Evolutionary conservation across 2,329 filamentous ascomycete genomes (phyloP).

Genomic region (Allantophomopsis cytisporea): DNA sequence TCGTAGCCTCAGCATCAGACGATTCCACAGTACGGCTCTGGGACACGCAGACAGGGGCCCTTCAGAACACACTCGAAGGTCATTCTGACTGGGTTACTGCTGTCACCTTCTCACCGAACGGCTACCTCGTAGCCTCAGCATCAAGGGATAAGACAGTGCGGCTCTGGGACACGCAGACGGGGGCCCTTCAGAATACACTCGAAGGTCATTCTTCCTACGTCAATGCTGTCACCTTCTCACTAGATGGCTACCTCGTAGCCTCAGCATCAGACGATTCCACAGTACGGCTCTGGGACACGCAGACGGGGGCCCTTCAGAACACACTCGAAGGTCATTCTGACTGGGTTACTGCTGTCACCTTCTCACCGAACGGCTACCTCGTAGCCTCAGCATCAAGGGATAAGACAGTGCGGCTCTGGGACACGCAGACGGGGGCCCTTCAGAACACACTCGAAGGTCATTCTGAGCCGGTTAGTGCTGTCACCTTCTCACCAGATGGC

Average conservation of each 20-base stretch:
- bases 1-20: too few species aligned
- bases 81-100: background rate
- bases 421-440: conserved; percentile 4
- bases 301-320: too few species aligned
- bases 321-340: too few species aligned
- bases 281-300: too few species aligned
- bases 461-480: background rate
- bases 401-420: conserved; percentile 5
- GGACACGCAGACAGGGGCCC: too few species aligned
- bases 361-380: conserved; percentile 3
- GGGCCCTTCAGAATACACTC: too few species aligned
- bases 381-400: conserved; percentile 3
- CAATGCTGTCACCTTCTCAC: conserved; percentile 3
- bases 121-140: conserved; percentile 3
- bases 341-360: conserved; percentile 1
- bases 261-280: too few species aligned
- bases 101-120: conserved; percentile 6
- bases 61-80: too few species aligned
- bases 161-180: too few species aligned
- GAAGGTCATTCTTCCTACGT: conserved; percentile 1
- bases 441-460: conserved; percentile 4
- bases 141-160: too few species aligned
- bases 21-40: too few species aligned
- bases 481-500: conserved; percentile 4
- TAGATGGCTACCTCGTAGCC: conserved; percentile 1